Evolutionary conservation across 2,329 filamentous ascomycete species (phyloP).

Genomic region (Cordyceps farinosa): DNA sequence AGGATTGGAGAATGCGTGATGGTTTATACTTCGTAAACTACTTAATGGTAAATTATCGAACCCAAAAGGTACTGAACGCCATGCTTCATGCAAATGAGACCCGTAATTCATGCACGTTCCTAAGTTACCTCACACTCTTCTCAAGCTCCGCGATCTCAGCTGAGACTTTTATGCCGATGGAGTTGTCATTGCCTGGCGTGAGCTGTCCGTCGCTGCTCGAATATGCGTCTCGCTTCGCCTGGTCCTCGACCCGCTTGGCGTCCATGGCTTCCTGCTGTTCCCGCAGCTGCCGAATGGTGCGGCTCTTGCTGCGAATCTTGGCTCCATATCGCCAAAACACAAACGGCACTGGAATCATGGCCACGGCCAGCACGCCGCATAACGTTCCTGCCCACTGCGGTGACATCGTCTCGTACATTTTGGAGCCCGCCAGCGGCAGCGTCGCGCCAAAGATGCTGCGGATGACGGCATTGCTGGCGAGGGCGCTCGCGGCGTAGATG

Average conservation of each 20-base stretch:
- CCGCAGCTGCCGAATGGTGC: constrained; percentile 42
- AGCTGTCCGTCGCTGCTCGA: constrained; percentile 15
- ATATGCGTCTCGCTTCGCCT: constrained; percentile 24
- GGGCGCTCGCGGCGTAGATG: constrained; percentile 75
- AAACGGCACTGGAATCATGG: constrained; percentile 74
- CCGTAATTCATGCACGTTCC: too few relatives aligned
- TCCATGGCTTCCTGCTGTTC: constrained; percentile 41
- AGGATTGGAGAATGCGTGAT: neutral
- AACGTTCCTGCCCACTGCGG: constrained; percentile 78
- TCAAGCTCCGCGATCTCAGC: neutral
- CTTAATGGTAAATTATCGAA: neutral
- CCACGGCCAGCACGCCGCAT: constrained; percentile 68
- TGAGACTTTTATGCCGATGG: too few relatives aligned
- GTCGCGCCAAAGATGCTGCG: constrained; percentile 17
- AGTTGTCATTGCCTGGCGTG: neutral
- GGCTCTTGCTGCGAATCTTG: constrained; percentile 49
- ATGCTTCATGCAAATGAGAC: neutral
- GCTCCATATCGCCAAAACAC: constrained; percentile 67
- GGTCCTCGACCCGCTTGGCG: constrained; percentile 30
- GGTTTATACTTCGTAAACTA: neutral
- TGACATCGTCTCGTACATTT: constrained; percentile 66
- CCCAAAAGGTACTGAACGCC: neutral
- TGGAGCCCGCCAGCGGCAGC: constrained; percentile 41
- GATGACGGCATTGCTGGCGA: constrained; percentile 68
- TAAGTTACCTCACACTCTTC: neutral